A percentile compares a stretch with the other conserved stretches of the same genome.
These are phyloP conservation scores for Citrullus colocynthis DNA, from an alignment of 306 rosid genomes.

Conservation along the genomic window DNA sequence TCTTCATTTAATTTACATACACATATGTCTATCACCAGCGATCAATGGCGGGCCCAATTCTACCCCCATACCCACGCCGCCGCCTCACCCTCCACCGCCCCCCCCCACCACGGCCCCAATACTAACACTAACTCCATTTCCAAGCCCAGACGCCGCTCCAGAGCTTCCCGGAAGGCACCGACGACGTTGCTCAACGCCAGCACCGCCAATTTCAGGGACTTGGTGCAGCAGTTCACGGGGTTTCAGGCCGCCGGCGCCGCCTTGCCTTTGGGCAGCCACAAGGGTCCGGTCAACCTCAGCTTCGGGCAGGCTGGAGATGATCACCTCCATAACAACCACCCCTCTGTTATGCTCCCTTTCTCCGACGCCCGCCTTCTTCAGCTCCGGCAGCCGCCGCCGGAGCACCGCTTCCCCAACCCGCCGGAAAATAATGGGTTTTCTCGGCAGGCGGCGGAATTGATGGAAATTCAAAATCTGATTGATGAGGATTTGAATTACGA, in stretches of 20 bases:
- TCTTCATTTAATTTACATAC: neutral
- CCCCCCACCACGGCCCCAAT: neutral
- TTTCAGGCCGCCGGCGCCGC: slow-evolving; percentile 26
- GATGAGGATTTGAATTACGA: neutral
- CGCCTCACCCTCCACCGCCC: slow-evolving; percentile 3
- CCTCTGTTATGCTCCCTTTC: neutral
- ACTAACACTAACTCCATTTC: slow-evolving; percentile 19
- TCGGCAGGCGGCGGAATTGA: neutral
- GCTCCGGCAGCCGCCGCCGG: neutral
- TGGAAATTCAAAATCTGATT: slow-evolving; percentile 1
- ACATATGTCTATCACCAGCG: slow-evolving; percentile 11
- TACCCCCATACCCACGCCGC: slow-evolving; percentile 10
- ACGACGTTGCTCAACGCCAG: slow-evolving; percentile 60
- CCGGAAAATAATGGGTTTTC: neutral
- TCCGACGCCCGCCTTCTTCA: neutral
- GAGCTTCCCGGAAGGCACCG: slow-evolving; percentile 59
- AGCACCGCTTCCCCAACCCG: neutral
- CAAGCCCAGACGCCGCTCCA: slow-evolving; percentile 31
- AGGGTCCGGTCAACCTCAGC: slow-evolving; percentile 59
- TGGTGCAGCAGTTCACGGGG: slow-evolving; percentile 79
- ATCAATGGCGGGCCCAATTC: slow-evolving; percentile 36
- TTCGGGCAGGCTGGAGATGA: slow-evolving; percentile 22
- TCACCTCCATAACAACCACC: neutral
- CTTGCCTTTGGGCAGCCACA: slow-evolving; percentile 30
- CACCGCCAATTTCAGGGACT: slow-evolving; percentile 52